These are phyloP conservation scores for Aristolochia contorta DNA, from an alignment of 164 flowering plant genomes.

Conservation along the genomic window DNA sequence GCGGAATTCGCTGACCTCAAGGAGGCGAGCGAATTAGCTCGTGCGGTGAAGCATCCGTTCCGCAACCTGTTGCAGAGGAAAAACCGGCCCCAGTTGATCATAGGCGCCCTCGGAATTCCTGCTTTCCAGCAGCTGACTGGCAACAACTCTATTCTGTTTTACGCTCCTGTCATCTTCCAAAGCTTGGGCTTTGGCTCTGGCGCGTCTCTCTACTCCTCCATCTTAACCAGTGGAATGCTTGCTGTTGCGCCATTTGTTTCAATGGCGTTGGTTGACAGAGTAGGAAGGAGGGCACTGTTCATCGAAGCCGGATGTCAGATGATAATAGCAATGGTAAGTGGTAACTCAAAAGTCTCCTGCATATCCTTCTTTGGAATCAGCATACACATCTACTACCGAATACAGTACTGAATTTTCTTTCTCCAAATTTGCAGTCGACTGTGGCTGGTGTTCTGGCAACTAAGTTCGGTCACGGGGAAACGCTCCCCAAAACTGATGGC, in stretches of 20 bases:
- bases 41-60: slow-evolving; percentile 66
- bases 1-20: slow-evolving; percentile 72
- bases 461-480: slow-evolving; percentile 61
- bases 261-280: slow-evolving; percentile 64
- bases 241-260: slow-evolving; percentile 66
- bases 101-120: slow-evolving; percentile 74
- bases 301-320: slow-evolving; percentile 77
- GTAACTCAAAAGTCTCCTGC: background rate
- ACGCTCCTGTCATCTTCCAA: slow-evolving; percentile 86
- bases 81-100: slow-evolving; percentile 70
- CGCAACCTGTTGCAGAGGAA: slow-evolving; percentile 49
- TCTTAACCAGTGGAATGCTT: slow-evolving; percentile 51
- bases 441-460: slow-evolving; percentile 50
- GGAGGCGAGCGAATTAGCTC: slow-evolving; percentile 65
- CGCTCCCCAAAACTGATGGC: slow-evolving; percentile 42
- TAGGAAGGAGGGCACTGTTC: slow-evolving; percentile 73
- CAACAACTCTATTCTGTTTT: slow-evolving; percentile 81
- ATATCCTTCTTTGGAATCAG: too few relatives aligned
- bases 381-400: too few relatives aligned
- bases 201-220: slow-evolving; percentile 58
- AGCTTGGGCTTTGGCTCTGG: slow-evolving; percentile 68
- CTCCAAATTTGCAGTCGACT: slow-evolving; percentile 30
- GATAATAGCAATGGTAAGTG: slow-evolving; percentile 59
- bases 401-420: too few relatives aligned
- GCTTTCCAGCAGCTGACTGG: slow-evolving; percentile 93